A percentile compares a stretch with the other conserved stretches of the same genome.
Conservation (phyloP, 2,329 filamentous ascomycete species). For the Phaeoacremonium minimum region DNA sequence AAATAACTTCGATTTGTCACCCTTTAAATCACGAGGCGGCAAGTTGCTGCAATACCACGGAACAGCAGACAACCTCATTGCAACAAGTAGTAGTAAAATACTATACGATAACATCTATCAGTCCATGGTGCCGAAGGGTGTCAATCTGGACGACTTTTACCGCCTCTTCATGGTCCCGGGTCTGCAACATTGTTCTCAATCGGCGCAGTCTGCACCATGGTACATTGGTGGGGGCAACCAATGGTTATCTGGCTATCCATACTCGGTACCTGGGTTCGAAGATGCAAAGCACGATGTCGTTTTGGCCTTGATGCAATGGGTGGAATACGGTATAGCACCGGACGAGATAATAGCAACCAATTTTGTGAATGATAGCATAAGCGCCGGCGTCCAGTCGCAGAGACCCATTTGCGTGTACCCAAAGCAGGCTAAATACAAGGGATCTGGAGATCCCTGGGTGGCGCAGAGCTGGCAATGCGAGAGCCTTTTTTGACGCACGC, state of each 20-base stretch:
- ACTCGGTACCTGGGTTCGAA: slow-evolving; percentile 28
- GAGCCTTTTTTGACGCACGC: too few species aligned
- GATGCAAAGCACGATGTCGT: slow-evolving; percentile 25
- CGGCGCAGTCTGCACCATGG: slow-evolving; percentile 3
- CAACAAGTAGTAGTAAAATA: slow-evolving; percentile 10
- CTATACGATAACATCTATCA: neutral
- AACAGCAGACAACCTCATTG: slow-evolving; percentile 19
- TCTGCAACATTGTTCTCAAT: slow-evolving; percentile 34
- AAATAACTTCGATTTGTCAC: slow-evolving; percentile 21
- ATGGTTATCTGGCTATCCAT: slow-evolving; percentile 19
- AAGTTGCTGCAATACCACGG: slow-evolving; percentile 27
- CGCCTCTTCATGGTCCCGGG: slow-evolving; percentile 38
- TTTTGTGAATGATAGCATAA: slow-evolving; percentile 12
- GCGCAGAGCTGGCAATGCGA: too few species aligned
- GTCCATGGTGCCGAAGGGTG: neutral
- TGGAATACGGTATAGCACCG: slow-evolving; percentile 18
- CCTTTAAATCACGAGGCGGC: slow-evolving; percentile 14
- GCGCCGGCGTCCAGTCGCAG: slow-evolving; percentile 13
- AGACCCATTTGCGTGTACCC: slow-evolving; percentile 19
- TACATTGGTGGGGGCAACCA: slow-evolving; percentile 3
- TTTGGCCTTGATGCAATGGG: slow-evolving; percentile 23
- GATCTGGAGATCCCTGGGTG: too few species aligned
- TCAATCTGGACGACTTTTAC: slow-evolving; percentile 39
- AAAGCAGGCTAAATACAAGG: too few species aligned
- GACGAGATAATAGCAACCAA: slow-evolving; percentile 20